Percentiles rank a stretch among this genome's conserved stretches.
These are phyloP conservation scores for Chlorella ohadii DNA, from an alignment of 139 green algal genomes.

Conservation along the genomic window DNA sequence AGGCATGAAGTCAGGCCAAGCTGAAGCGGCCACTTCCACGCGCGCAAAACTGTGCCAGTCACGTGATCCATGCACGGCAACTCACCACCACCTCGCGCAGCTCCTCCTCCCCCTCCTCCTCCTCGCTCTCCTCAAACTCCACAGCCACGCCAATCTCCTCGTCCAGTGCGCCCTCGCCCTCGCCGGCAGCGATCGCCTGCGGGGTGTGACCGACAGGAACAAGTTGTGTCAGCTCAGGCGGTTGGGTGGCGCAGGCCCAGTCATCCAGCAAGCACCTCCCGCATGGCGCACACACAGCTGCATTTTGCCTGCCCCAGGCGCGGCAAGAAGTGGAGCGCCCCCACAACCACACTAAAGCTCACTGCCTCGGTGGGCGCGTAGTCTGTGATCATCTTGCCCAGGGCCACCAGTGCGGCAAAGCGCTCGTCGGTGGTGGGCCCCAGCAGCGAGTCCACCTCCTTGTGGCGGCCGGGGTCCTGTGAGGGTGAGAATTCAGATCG, in stretches of 20 bases:
- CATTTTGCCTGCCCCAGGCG: neutral
- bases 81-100: conserved; percentile 56
- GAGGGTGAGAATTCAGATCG: too few relatives aligned
- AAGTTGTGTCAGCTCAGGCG: too few relatives aligned
- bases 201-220: too few relatives aligned
- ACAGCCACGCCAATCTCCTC: conserved; percentile 95
- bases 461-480: conserved; percentile 82
- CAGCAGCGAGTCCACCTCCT: conserved; percentile 79
- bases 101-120: conserved; percentile 78
- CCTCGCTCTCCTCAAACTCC: conserved; percentile 90
- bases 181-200: conserved; percentile 47
- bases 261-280: too few relatives aligned
- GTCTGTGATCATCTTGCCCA: conserved; percentile 87
- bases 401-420: conserved; percentile 88
- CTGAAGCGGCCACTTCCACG: too few relatives aligned
- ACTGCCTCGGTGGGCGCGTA: conserved; percentile 17
- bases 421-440: conserved; percentile 74
- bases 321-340: too few relatives aligned
- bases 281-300: too few relatives aligned
- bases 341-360: neutral
- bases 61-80: too few relatives aligned
- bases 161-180: conserved; percentile 67
- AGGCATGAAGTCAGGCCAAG: neutral
- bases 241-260: neutral
- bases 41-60: too few relatives aligned